Evolutionary conservation across 2,329 filamentous ascomycete species (phyloP).

Genomic region (Parastagonospora nodorum): DNA sequence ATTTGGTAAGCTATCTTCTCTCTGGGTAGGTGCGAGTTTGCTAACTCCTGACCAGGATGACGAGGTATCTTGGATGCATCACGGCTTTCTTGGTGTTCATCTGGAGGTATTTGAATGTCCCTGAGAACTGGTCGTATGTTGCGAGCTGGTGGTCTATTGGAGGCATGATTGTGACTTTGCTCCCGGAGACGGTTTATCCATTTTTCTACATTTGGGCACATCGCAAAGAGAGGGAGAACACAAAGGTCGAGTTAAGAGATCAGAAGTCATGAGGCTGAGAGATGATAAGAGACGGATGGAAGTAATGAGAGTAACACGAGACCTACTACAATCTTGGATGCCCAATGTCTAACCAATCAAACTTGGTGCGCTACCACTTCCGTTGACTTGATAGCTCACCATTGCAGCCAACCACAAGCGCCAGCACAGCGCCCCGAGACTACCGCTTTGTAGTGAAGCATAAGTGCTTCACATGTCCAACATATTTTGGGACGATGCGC

Average conservation of each 20-base stretch:
- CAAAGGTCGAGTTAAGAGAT: constrained; percentile 4
- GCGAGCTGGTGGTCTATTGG: constrained; percentile 39
- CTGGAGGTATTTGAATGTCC: constrained; percentile 48
- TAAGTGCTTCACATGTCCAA: neutral
- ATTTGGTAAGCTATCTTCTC: constrained; percentile 42
- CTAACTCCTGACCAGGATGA: constrained; percentile 34
- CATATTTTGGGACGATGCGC: neutral
- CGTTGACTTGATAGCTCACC: neutral
- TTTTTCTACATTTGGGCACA: constrained; percentile 46
- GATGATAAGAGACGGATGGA: neutral
- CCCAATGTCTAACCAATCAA: neutral
- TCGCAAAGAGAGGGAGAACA: constrained; percentile 21
- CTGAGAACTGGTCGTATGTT: constrained; percentile 48
- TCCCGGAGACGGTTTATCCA: constrained; percentile 48
- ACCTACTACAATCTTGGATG: neutral
- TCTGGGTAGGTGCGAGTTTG: neutral
- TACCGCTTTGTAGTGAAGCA: neutral
- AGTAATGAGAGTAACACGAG: too few relatives aligned
- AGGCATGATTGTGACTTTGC: constrained; percentile 43
- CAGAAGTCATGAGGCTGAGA: neutral
- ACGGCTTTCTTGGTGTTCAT: constrained; percentile 47
- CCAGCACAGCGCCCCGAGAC: too few relatives aligned
- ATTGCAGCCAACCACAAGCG: too few relatives aligned
- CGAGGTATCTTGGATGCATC: constrained; percentile 46
- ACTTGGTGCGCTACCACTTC: neutral